Conservation (phyloP, 1,284 basidiomycete genomes). For the Megacollybia platyphylla region DNA sequence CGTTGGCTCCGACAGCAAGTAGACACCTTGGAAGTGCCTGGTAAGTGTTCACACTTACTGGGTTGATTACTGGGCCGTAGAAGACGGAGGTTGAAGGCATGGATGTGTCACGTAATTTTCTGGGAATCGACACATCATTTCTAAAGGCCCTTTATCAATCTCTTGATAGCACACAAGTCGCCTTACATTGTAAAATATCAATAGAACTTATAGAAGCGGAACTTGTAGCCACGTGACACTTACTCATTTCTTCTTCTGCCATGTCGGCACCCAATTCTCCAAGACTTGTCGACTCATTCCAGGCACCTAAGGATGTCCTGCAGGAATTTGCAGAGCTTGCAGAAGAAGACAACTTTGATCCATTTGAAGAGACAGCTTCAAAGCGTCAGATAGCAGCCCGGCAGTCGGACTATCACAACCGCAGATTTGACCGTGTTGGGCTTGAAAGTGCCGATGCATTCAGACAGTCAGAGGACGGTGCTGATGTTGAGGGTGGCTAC, state of each 20-base stretch:
- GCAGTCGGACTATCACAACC: conserved; percentile 92
- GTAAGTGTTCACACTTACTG: conserved; percentile 39
- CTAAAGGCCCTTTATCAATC: no score
- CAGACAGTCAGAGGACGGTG: conserved; percentile 46
- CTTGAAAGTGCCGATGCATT: conserved; percentile 75
- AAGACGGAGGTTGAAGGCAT: conserved; percentile 26
- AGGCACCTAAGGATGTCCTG: conserved; percentile 88
- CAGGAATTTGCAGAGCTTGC: conserved; percentile 90
- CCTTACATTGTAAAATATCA: no score
- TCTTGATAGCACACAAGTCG: no score
- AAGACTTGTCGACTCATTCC: conserved; percentile 74
- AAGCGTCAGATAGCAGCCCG: conserved; percentile 89
- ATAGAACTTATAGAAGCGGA: no score
- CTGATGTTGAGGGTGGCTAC: conserved; percentile 76
- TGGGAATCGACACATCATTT: no score
- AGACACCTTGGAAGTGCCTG: conserved; percentile 44
- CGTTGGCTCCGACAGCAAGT: conserved; percentile 42
- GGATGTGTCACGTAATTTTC: no score
- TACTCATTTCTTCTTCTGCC: not conserved
- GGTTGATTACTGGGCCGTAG: conserved; percentile 60
- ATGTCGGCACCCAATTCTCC: conserved; percentile 41
- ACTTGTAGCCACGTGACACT: no score
- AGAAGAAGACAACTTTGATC: conserved; percentile 86
- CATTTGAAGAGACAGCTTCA: conserved; percentile 86
- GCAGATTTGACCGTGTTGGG: conserved; percentile 77